phyloP scores from a whole-genome alignment of 495 filamentous ascomycete genomes.

The Penicillium argentinense region DNA sequence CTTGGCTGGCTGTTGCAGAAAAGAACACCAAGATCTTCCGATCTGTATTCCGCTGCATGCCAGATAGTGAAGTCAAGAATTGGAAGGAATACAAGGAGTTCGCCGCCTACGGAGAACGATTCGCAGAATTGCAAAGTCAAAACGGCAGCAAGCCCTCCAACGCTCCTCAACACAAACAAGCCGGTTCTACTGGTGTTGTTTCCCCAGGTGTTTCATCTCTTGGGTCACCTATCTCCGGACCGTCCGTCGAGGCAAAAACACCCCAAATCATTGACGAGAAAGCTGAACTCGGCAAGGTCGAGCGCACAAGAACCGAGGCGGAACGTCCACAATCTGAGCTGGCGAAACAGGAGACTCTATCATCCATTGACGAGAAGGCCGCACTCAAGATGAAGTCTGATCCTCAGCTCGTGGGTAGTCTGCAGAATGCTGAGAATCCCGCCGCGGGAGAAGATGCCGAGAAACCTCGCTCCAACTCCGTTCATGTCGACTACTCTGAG shows the following conservation, averaged over 20 bases:
- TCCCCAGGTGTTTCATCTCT: slow-evolving; percentile 17
- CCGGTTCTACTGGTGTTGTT: slow-evolving; percentile 45
- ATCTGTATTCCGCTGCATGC: slow-evolving; percentile 94
- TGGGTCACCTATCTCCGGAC: slow-evolving; percentile 22
- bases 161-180: slow-evolving; percentile 34
- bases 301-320: slow-evolving; percentile 7
- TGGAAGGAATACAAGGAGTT: slow-evolving; percentile 96
- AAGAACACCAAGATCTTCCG: slow-evolving; percentile 95
- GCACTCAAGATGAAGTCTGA: slow-evolving; percentile 32
- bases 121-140: slow-evolving; percentile 67
- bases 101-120: slow-evolving; percentile 72
- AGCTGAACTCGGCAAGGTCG: slow-evolving; percentile 7
- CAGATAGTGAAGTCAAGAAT: slow-evolving; percentile 86
- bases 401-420: slow-evolving; percentile 14
- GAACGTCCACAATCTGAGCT: slow-evolving; percentile 26
- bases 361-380: slow-evolving; percentile 46
- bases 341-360: slow-evolving; percentile 28
- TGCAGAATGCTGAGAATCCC: slow-evolving; percentile 20
- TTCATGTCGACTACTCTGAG: slow-evolving; percentile 49
- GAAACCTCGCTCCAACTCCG: slow-evolving; percentile 33
- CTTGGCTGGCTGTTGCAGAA: slow-evolving; percentile 83
- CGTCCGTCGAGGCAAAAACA: slow-evolving; percentile 20
- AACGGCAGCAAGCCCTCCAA: slow-evolving; percentile 38
- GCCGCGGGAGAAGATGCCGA: slow-evolving; percentile 31
- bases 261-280: slow-evolving; percentile 31